These are phyloP conservation scores for Fusarium austroafricanum DNA, from an alignment of 2,329 filamentous ascomycete species.

Conservation along the genomic window DNA sequence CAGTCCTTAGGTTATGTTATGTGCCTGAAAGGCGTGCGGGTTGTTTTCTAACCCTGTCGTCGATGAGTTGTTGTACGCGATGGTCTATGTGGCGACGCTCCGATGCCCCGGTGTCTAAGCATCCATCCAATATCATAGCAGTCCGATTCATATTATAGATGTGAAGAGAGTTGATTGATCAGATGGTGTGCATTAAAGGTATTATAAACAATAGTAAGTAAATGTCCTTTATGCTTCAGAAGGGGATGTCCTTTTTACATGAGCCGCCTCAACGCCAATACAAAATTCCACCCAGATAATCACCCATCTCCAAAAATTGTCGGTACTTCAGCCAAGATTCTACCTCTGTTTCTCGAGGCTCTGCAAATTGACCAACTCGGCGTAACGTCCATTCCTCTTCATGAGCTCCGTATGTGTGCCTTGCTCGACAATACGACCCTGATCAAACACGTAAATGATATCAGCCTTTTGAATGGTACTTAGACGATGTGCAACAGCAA, in stretches of 20 bases:
- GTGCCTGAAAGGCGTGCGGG: too few relatives aligned
- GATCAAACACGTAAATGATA: slow-evolving; percentile 95
- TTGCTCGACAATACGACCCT: slow-evolving; percentile 84
- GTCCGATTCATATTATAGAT: background rate
- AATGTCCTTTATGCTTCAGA: slow-evolving; percentile 2
- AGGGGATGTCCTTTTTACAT: slow-evolving; percentile 7
- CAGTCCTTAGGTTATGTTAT: too few relatives aligned
- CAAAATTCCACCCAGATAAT: background rate
- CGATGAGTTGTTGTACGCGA: background rate
- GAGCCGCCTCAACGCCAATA: slow-evolving; percentile 28
- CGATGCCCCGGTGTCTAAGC: background rate
- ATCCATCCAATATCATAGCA: background rate
- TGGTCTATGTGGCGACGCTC: slow-evolving; percentile 23
- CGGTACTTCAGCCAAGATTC: background rate
- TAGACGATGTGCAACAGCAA: slow-evolving; percentile 92
- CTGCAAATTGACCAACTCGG: slow-evolving; percentile 83
- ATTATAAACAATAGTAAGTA: slow-evolving; percentile 19
- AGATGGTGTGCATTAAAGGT: slow-evolving; percentile 12
- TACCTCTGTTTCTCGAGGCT: slow-evolving; percentile 72
- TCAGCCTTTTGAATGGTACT: slow-evolving; percentile 96
- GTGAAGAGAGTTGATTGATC: slow-evolving; percentile 20
- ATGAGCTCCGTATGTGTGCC: slow-evolving; percentile 83
- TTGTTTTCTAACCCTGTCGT: too few relatives aligned
- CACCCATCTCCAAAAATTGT: background rate
- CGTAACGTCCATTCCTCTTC: slow-evolving; percentile 77